Base-by-base conservation (phyloP, 805 yeast genomes). In the Pichia nakasei region DNA sequence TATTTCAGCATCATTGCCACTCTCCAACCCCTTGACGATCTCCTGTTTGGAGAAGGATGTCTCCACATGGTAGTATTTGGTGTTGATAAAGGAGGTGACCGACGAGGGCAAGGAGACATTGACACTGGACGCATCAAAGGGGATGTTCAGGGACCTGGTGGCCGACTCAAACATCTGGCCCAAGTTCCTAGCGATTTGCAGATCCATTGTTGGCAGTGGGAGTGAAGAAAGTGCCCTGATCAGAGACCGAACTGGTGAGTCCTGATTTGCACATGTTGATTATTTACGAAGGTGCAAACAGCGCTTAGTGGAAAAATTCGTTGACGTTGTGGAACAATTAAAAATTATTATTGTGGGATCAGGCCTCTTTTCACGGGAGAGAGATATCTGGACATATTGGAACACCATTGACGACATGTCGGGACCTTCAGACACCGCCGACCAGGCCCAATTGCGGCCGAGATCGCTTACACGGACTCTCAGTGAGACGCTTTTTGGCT, bases 1-100 rank as follows among this genome's bases (percentile, higher is more conserved):
- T 8, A 76, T 67, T 41, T 82, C 88, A 39, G 87, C 68, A 21
- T 83, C 87, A 24, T 70, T 68, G 37, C 84, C 67, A 1, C 95
- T 83, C 56, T 75, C 81, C 46, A 91, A 68, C 37, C 82, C 68
- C 36, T 73, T 73, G 19, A 74, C 65, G 35, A 91, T 75, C 50
- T 88, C 93, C 38, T 70, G 69, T 1, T 85, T 76, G n/a, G 80
- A 69, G 47, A 76, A 50, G 26, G 41, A 41, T 5, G 54, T 50
- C 26, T 54, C 52, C 12, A 52, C 42, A 22, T 49, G 44, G 37
- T 56, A 54, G 22, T 47, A 48, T 26, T 50, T 52, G 21, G 52
- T 53, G 41, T 57, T 58, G 38, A 55, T 49, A 31, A 51, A 44
- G 9, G 53, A 45, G 12, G 58, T 43, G 2, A 54, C 46, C 9